Evolutionary conservation across 106 monocot species (phyloP).

Genomic region (Iris macrosiphon): DNA sequence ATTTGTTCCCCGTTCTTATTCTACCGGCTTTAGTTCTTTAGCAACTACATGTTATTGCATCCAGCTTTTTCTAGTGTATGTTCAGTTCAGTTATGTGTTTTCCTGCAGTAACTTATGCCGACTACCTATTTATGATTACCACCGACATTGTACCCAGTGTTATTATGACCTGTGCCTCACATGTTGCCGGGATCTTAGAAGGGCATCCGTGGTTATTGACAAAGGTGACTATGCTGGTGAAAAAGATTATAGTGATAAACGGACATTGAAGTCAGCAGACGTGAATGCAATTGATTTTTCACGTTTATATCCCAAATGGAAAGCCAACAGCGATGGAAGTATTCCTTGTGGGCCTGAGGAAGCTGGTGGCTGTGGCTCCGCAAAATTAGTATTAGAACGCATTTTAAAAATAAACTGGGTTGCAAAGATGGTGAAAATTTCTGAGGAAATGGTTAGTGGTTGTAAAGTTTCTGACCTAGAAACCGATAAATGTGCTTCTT

Average conservation of each 20-base stretch:
- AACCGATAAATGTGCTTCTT: conserved; percentile 20
- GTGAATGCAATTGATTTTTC: conserved; percentile 27
- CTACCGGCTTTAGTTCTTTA: no score
- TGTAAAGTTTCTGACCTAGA: conserved; percentile 36
- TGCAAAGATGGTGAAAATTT: conserved; percentile 73
- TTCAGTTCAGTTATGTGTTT: no score
- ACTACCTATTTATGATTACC: conserved; percentile 82
- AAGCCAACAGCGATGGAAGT: conserved; percentile 57
- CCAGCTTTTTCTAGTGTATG: not conserved
- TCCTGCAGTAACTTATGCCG: conserved; percentile 73
- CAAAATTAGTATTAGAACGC: conserved; percentile 59
- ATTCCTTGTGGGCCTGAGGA: conserved; percentile 48
- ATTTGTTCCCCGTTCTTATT: conserved; percentile 7
- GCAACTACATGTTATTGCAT: not conserved
- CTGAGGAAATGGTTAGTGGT: conserved; percentile 91
- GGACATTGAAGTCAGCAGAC: not conserved
- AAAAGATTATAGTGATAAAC: conserved; percentile 4
- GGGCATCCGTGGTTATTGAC: conserved; percentile 3
- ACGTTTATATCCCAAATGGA: conserved; percentile 63
- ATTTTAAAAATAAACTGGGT: conserved; percentile 97
- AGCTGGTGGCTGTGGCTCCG: conserved; percentile 49
- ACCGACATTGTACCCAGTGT: conserved; percentile 77
- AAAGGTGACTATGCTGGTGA: conserved; percentile 19
- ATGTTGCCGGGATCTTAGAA: conserved; percentile 69
- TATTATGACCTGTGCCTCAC: conserved; percentile 75